Conservation (phyloP, 768 basidiomycete genomes). For the Lentinula guzmanii region DNA sequence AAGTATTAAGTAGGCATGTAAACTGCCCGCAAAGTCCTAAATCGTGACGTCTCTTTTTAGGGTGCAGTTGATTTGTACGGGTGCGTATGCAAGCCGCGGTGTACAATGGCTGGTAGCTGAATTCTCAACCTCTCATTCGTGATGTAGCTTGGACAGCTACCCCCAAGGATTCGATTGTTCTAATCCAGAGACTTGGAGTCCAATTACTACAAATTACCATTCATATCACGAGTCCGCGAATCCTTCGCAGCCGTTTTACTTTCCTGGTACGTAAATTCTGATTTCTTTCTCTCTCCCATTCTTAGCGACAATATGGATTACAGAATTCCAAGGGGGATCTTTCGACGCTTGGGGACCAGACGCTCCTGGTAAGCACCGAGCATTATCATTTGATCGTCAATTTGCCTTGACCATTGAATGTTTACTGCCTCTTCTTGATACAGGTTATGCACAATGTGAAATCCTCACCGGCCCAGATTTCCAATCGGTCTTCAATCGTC, state of each 20-base stretch:
- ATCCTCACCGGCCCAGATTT: conserved; percentile 68
- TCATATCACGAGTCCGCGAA: conserved; percentile 50
- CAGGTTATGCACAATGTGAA: conserved; percentile 61
- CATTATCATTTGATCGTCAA: conserved; percentile 3
- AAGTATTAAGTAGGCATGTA: conserved; percentile 14
- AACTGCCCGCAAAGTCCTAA: not conserved
- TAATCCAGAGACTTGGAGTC: conserved; percentile 58
- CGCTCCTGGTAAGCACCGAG: conserved; percentile 44
- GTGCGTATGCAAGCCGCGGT: conserved; percentile 21
- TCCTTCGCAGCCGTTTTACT: conserved; percentile 59
- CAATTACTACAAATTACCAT: conserved; percentile 59
- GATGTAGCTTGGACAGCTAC: conserved; percentile 54
- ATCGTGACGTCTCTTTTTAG: conserved; percentile 18
- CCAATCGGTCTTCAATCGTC: conserved; percentile 72
- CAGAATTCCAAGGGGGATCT: conserved; percentile 65
- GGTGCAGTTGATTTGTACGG: conserved; percentile 77
- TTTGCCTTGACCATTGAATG: conserved; percentile 2
- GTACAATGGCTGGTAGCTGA: not conserved
- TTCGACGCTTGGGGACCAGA: conserved; percentile 80
- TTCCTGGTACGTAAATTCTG: conserved; percentile 43
- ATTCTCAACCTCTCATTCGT: not conserved
- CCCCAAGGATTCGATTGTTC: conserved; percentile 82
- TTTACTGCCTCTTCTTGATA: not conserved
- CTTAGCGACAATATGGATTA: not conserved
- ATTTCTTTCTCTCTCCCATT: not conserved